phyloP scores from a whole-genome alignment of 2,329 filamentous ascomycete genomes.

The Huntiella abstrusa region DNA sequence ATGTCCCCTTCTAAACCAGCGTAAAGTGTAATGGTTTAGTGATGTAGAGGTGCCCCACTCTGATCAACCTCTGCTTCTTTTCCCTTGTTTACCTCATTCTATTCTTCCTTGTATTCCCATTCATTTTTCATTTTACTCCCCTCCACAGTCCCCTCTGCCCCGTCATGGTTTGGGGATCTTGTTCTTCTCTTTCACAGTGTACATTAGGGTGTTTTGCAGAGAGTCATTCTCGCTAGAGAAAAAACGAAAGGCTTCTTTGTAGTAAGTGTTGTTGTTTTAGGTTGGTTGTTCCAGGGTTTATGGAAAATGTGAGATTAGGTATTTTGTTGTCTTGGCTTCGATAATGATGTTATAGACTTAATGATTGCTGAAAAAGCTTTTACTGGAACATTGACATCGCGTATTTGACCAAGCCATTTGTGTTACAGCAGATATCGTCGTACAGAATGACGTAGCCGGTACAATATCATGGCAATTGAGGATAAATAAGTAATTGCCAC shows the following conservation, averaged over 20 bases:
- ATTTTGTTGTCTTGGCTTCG: constrained; percentile 1
- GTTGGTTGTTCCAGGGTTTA: constrained; percentile 2
- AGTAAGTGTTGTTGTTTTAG: constrained; percentile 5
- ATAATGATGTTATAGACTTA: not conserved
- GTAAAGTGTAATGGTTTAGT: not conserved
- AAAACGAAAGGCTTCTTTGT: too few relatives aligned
- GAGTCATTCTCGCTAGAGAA: not conserved
- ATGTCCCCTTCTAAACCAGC: constrained; percentile 44
- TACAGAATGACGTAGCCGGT: not conserved
- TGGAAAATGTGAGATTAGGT: constrained; percentile 10
- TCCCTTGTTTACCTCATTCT: not conserved
- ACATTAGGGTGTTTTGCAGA: constrained; percentile 10
- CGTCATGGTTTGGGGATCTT: not conserved
- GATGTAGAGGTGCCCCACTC: not conserved
- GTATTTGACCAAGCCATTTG: not conserved
- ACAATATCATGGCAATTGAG: too few relatives aligned
- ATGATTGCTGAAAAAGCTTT: not conserved
- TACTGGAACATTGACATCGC: not conserved
- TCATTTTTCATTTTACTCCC: not conserved
- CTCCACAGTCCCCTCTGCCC: not conserved
- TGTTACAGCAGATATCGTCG: not conserved
- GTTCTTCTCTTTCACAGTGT: constrained; percentile 9
- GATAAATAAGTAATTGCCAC: too few relatives aligned
- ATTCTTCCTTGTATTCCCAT: not conserved
- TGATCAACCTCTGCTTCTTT: not conserved